Conservation (phyloP, 345 rosid species). For the Mangifera indica region DNA sequence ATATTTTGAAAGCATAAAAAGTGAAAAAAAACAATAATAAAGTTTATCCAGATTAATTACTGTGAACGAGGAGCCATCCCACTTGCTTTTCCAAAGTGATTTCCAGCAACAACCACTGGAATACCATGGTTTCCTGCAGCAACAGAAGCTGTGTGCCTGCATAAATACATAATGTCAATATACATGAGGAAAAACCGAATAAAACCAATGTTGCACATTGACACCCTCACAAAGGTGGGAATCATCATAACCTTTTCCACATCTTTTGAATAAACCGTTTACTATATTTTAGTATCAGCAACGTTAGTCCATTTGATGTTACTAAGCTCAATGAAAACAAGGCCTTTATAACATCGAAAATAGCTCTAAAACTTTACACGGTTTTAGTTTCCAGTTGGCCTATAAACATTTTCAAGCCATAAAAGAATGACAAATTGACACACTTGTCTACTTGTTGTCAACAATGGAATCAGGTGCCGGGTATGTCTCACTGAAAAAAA, state of each 20-base stretch:
- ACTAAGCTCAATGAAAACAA: too few relatives aligned
- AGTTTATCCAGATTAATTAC: conserved; percentile 40
- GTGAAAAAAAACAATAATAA: background rate
- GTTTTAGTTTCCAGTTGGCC: too few relatives aligned
- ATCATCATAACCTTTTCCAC: background rate
- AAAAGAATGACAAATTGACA: background rate
- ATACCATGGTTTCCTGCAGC: conserved; percentile 98
- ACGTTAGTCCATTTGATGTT: background rate
- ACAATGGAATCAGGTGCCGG: background rate
- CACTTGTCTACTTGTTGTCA: conserved; percentile 2
- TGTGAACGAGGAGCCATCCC: conserved; percentile 99
- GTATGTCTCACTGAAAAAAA: background rate
- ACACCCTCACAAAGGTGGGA: background rate
- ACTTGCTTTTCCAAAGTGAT: conserved; percentile 92
- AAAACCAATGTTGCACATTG: background rate
- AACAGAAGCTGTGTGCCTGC: conserved; percentile 95
- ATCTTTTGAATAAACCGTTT: background rate
- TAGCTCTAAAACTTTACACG: too few relatives aligned
- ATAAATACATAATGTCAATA: conserved; percentile 21
- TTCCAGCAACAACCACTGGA: conserved; percentile 78
- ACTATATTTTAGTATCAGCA: background rate
- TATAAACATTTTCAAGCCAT: background rate
- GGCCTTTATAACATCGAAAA: too few relatives aligned
- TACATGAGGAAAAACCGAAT: conserved; percentile 8
- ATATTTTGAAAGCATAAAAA: background rate